These are phyloP conservation scores for Aspergillus hancockii DNA, from an alignment of 495 filamentous ascomycete species.

Conservation along the genomic window DNA sequence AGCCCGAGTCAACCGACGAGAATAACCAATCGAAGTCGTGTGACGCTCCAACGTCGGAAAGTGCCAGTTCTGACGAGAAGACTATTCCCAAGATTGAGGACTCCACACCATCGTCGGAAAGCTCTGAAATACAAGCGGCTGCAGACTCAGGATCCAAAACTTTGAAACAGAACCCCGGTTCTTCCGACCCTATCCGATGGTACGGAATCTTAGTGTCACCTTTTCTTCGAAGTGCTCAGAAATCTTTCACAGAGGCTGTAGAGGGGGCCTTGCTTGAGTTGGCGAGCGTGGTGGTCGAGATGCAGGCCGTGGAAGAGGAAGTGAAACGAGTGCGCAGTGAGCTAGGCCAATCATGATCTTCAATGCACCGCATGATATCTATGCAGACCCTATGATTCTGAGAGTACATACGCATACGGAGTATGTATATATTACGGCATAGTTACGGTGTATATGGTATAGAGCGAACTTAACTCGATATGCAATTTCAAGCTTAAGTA, in stretches of 20 bases:
- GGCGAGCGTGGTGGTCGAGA: conserved; percentile 62
- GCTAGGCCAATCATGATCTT: conserved; percentile 14
- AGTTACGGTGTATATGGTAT: not conserved
- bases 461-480: not conserved
- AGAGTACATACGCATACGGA: not conserved
- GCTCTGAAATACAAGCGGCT: conserved; percentile 1
- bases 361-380: not conserved
- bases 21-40: conserved; percentile 5
- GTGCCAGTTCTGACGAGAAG: not conserved
- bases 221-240: conserved; percentile 61
- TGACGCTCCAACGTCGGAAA: conserved; percentile 5
- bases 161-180: conserved; percentile 29
- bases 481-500: not conserved
- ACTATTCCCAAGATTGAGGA: not conserved
- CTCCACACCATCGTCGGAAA: conserved; percentile 3
- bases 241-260: conserved; percentile 43
- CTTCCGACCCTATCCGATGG: conserved; percentile 64
- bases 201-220: conserved; percentile 67
- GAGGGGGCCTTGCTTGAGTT: conserved; percentile 36
- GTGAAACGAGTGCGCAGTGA: conserved; percentile 56
- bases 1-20: conserved; percentile 14
- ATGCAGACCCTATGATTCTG: not conserved
- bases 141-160: conserved; percentile 15
- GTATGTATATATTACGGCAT: not conserved
- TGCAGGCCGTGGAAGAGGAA: conserved; percentile 66